Evolutionary conservation across 2,329 filamentous ascomycete genomes (phyloP).

Genomic region (Claviceps africana): DNA sequence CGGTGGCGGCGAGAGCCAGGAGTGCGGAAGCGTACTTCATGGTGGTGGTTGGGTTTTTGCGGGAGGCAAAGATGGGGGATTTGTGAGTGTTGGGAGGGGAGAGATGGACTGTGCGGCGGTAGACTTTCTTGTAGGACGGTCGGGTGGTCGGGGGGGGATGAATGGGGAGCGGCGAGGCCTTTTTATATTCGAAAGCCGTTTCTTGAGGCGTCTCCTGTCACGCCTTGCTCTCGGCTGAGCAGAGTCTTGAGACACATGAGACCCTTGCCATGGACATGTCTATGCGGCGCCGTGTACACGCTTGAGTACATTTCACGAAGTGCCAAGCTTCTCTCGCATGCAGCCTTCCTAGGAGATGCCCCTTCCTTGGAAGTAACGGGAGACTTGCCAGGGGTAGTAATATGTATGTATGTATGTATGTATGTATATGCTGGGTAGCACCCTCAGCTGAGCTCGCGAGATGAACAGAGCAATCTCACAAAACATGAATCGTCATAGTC

Average conservation of each 20-base stretch:
- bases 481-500: not conserved
- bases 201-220: not conserved
- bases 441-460: not conserved
- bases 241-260: no score
- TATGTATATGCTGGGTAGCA: not conserved
- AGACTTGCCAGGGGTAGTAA: not conserved
- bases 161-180: not conserved
- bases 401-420: not conserved
- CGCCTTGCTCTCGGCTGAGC: not conserved
- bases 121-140: not conserved
- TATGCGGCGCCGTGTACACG: not conserved
- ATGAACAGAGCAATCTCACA: not conserved
- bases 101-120: not conserved
- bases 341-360: not conserved
- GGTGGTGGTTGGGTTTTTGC: not conserved
- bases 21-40: constrained; percentile 5
- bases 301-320: not conserved
- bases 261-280: not conserved
- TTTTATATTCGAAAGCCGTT: not conserved
- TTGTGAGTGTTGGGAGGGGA: not conserved
- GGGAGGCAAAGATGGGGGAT: no score
- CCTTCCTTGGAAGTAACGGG: not conserved
- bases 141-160: not conserved
- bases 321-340: not conserved
- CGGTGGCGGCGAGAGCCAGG: constrained; percentile 2